Evolutionary conservation across 2,329 filamentous ascomycete species (phyloP).

Genomic region (Intubia oerlemansii): DNA sequence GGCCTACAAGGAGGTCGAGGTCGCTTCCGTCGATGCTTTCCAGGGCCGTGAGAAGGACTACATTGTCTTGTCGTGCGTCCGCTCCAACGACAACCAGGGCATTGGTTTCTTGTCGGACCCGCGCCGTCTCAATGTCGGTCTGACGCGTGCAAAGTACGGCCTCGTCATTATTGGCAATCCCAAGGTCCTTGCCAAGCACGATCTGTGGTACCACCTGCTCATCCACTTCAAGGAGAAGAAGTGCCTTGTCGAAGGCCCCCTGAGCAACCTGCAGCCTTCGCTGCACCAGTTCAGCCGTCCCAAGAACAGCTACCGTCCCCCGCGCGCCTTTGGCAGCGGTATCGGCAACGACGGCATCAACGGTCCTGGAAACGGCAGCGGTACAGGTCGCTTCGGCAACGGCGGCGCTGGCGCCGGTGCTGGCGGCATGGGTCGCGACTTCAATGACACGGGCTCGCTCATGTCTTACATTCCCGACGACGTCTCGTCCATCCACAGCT

Average conservation of each 20-base stretch:
- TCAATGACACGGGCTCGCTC: slow-evolving; percentile 72
- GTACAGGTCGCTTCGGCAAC: slow-evolving; percentile 3
- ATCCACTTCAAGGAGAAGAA: slow-evolving; percentile 94
- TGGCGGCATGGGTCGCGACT: slow-evolving; percentile 24
- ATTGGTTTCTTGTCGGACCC: slow-evolving; percentile 98
- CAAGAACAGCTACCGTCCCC: slow-evolving; percentile 80
- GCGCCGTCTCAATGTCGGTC: slow-evolving; percentile 85
- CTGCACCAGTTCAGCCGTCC: slow-evolving; percentile 87
- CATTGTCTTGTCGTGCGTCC: slow-evolving; percentile 91
- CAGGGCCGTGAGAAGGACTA: slow-evolving; percentile 98
- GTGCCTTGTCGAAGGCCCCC: slow-evolving; percentile 83
- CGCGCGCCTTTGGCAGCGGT: slow-evolving; percentile 48
- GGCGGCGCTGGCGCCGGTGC: slow-evolving; percentile 9
- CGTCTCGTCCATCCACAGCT: slow-evolving; percentile 87
- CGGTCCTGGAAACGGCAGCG: slow-evolving; percentile 10
- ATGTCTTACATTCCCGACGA: slow-evolving; percentile 94
- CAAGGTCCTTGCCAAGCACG: slow-evolving; percentile 93
- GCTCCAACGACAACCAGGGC: slow-evolving; percentile 96
- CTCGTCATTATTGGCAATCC: slow-evolving; percentile 93
- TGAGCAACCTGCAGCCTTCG: slow-evolving; percentile 90
- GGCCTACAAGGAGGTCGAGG: slow-evolving; percentile 94
- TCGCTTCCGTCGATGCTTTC: slow-evolving; percentile 95
- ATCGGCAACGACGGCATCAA: slow-evolving; percentile 9
- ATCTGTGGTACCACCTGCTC: slow-evolving; percentile 87
- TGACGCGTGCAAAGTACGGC: slow-evolving; percentile 93